A percentile compares a stretch with the other conserved stretches of the same genome.
phyloP scores from a whole-genome alignment of 2,329 filamentous ascomycete genomes.

The Colletotrichum sansevieriae region DNA sequence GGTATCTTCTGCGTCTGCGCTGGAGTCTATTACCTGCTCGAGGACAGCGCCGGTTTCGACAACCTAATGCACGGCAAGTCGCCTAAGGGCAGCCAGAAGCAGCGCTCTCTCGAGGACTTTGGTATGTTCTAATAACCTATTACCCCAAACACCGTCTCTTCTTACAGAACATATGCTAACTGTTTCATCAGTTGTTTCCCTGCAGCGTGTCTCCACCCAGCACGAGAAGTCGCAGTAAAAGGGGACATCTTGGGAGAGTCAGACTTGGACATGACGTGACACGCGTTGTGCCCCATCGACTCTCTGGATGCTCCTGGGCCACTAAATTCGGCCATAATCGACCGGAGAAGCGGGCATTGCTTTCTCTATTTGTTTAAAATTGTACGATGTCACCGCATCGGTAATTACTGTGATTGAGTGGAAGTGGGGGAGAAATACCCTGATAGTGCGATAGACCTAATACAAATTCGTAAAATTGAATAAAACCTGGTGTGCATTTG shows the following conservation, averaged over 20 bases:
- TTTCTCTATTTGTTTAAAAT: conserved; percentile 42
- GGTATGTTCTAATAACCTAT: conserved; percentile 66
- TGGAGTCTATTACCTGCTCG: conserved; percentile 80
- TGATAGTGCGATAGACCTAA: conserved; percentile 39
- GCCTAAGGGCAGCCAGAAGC: conserved; percentile 84
- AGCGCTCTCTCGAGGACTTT: conserved; percentile 89
- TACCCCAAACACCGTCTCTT: conserved; percentile 11
- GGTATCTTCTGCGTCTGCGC: conserved; percentile 89
- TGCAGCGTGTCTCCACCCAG: conserved; percentile 91
- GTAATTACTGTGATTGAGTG: conserved; percentile 41
- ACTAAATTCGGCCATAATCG: conserved; percentile 35
- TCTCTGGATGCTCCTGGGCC: conserved; percentile 31
- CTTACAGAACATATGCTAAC: conserved; percentile 59
- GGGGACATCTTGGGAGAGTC: conserved; percentile 20
- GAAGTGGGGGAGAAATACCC: conserved; percentile 37
- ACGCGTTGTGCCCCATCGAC: not conserved
- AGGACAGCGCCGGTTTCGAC: conserved; percentile 85
- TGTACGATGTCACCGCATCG: conserved; percentile 41
- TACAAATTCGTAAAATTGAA: conserved; percentile 40
- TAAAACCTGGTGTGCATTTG: not conserved
- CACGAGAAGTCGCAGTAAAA: conserved; percentile 86
- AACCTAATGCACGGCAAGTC: conserved; percentile 95
- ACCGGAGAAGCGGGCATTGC: conserved; percentile 34
- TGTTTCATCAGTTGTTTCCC: conserved; percentile 76
- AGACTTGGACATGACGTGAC: conserved; percentile 7